Conservation (phyloP, 2,329 filamentous ascomycete genomes). For the Myriosclerotinia scirpicola region DNA sequence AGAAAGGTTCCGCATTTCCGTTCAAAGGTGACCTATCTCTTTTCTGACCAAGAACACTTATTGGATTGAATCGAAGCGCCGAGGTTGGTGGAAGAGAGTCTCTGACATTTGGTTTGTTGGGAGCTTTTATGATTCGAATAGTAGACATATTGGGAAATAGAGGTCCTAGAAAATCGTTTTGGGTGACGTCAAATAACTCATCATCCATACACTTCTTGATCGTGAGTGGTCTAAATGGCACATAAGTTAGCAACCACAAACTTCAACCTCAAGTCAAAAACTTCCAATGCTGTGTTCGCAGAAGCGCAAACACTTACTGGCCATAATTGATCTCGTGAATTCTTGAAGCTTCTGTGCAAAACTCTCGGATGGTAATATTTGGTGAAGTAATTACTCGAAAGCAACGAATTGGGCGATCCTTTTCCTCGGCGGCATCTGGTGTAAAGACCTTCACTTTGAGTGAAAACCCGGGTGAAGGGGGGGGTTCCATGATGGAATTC, state of each 20-base stretch:
- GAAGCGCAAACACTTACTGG: conserved; percentile 31
- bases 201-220: conserved; percentile 41
- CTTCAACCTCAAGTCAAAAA: background rate
- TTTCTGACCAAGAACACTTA: conserved; percentile 28
- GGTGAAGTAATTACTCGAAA: conserved; percentile 38
- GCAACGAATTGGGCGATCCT: conserved; percentile 35
- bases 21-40: conserved; percentile 31
- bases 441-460: conserved; percentile 39
- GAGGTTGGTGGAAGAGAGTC: conserved; percentile 41
- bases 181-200: conserved; percentile 39
- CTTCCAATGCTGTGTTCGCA: background rate
- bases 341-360: conserved; percentile 38
- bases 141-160: conserved; percentile 35
- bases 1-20: conserved; percentile 26
- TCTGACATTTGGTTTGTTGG: conserved; percentile 31
- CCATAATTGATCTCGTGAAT: conserved; percentile 40
- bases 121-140: conserved; percentile 38
- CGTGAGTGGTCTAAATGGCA: conserved; percentile 32
- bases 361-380: conserved; percentile 38
- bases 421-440: conserved; percentile 28
- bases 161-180: conserved; percentile 36
- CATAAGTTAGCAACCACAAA: background rate
- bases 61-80: conserved; percentile 36
- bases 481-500: conserved; percentile 34
- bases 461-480: conserved; percentile 35